A percentile compares a stretch with the other conserved stretches of the same genome.
phyloP scores from a whole-genome alignment of 2,329 filamentous ascomycete genomes.

The Botryotinia globosa region DNA sequence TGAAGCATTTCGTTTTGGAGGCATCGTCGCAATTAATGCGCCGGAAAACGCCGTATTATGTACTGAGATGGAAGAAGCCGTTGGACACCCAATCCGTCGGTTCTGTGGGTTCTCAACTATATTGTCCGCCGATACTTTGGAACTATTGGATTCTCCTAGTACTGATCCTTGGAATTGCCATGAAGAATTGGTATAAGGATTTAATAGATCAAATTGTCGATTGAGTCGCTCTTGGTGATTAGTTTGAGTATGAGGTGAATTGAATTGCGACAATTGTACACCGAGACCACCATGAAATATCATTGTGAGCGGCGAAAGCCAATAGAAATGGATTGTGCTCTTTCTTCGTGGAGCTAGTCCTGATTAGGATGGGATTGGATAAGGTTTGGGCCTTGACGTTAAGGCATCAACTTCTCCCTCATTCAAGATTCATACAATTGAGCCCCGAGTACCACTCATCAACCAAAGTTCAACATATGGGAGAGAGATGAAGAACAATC shows the following conservation, averaged over 20 bases:
- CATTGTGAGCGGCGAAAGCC: conserved; percentile 9
- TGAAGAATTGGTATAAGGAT: not conserved
- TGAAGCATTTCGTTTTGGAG: conserved; percentile 30
- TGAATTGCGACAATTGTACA: not conserved
- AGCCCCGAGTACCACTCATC: too few relatives aligned
- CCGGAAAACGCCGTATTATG: conserved; percentile 21
- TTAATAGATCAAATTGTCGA: not conserved
- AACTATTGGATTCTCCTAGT: not conserved
- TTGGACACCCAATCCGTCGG: conserved; percentile 22
- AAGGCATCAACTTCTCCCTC: not conserved
- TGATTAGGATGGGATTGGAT: not conserved
- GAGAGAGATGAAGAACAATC: not conserved
- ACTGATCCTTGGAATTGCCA: not conserved
- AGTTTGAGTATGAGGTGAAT: not conserved
- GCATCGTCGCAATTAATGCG: conserved; percentile 27
- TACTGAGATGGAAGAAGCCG: conserved; percentile 32
- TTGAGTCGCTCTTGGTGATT: not conserved
- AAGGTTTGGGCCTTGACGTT: not conserved
- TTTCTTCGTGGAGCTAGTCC: not conserved
- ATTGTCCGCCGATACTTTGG: conserved; percentile 1
- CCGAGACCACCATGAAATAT: conserved; percentile 9
- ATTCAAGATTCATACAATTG: too few relatives aligned
- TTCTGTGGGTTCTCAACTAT: conserved; percentile 7
- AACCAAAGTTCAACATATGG: not conserved
- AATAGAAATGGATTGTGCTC: not conserved